Conservation (phyloP, 1,284 basidiomycete genomes). For the Peniophora sp. region DNA sequence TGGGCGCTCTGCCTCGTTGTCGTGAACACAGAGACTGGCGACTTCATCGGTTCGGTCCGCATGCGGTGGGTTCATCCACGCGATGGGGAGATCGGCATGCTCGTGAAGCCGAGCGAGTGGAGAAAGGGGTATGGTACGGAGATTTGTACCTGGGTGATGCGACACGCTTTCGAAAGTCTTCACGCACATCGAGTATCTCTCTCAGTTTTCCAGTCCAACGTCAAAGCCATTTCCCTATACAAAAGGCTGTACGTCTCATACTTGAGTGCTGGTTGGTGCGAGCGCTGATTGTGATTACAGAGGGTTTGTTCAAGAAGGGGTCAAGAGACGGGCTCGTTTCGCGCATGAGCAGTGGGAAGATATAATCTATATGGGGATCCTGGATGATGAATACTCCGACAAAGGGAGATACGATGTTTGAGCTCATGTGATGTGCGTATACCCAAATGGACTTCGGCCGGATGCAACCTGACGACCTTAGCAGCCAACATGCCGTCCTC, state of each 20-base stretch:
- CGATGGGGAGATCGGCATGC: slow-evolving; percentile 20
- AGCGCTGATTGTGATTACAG: no score
- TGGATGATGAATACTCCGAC: slow-evolving; percentile 17
- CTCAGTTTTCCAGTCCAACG: slow-evolving; percentile 21
- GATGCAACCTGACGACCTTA: no score
- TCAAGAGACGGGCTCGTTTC: slow-evolving; percentile 19
- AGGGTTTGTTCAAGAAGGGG: slow-evolving; percentile 23
- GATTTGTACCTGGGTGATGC: slow-evolving; percentile 20
- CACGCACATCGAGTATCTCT: slow-evolving; percentile 23
- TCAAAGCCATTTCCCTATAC: slow-evolving; percentile 18
- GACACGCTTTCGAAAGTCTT: slow-evolving; percentile 21
- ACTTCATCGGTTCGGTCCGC: not conserved
- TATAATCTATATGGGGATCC: slow-evolving; percentile 17
- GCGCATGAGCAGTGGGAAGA: slow-evolving; percentile 20
- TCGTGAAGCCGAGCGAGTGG: slow-evolving; percentile 19
- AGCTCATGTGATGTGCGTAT: no score
- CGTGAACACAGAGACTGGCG: not conserved
- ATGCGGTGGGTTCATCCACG: slow-evolving; percentile 12
- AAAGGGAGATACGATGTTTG: no score
- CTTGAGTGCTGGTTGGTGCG: no score
- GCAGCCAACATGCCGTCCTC: no score
- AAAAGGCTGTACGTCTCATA: slow-evolving; percentile 20
- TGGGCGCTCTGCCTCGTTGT: not conserved
- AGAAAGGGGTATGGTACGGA: slow-evolving; percentile 25
- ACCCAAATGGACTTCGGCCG: no score